Conservation (phyloP, 148 eudicot species). For the Rhododendron mucronatum region DNA sequence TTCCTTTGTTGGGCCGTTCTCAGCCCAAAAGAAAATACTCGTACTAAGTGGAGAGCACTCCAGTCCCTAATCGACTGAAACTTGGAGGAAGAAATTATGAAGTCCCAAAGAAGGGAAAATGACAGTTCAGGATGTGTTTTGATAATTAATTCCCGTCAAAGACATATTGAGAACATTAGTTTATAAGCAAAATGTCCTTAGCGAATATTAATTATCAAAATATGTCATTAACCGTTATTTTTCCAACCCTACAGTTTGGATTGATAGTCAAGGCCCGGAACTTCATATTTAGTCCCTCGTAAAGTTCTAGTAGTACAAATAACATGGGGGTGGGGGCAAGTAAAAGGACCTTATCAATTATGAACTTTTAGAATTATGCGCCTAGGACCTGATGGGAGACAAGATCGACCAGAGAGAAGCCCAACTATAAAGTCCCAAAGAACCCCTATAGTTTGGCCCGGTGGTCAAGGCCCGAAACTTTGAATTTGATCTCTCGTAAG, state of each 20-base stretch:
- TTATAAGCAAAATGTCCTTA: too few relatives aligned
- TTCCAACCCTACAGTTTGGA: too few relatives aligned
- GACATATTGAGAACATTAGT: too few relatives aligned
- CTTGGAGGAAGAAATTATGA: background rate
- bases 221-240: fast-evolving
- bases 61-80: background rate
- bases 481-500: background rate
- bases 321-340: too few relatives aligned
- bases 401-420: background rate
- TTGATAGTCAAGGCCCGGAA: too few relatives aligned
- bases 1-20: background rate
- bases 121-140: too few relatives aligned
- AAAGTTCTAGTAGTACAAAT: too few relatives aligned
- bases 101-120: too few relatives aligned
- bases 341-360: too few relatives aligned
- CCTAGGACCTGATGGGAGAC: background rate
- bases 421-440: background rate
- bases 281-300: too few relatives aligned
- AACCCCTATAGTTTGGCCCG: background rate
- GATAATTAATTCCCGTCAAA: fast-evolving
- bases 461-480: background rate
- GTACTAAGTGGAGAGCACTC: background rate
- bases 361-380: background rate
- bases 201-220: too few relatives aligned
- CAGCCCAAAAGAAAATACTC: background rate